Conservation (phyloP, 768 basidiomycete genomes). For the Mycena albidolilacea region DNA sequence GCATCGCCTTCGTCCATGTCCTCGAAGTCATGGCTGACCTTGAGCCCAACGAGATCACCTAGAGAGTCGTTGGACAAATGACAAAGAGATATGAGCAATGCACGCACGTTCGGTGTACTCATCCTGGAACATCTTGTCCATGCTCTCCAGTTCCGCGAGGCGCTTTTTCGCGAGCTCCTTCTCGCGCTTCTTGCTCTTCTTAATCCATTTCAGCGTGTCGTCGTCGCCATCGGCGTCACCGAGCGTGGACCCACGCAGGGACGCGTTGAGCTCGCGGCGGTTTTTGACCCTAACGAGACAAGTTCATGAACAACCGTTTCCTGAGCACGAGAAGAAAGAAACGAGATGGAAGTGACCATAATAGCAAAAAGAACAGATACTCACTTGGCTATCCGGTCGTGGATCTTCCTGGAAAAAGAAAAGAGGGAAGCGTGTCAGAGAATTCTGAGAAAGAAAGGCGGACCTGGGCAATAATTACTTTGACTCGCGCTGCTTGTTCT, state of each 20-base stretch:
- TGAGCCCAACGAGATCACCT: slow-evolving; percentile 95
- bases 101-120: slow-evolving; percentile 90
- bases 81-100: not conserved
- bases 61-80: slow-evolving; percentile 23
- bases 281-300: slow-evolving; percentile 87
- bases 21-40: slow-evolving; percentile 96
- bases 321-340: slow-evolving; percentile 51
- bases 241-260: slow-evolving; percentile 93
- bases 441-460: slow-evolving; percentile 40
- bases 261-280: slow-evolving; percentile 91
- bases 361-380: slow-evolving; percentile 55
- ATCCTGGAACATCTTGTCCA: slow-evolving; percentile 83
- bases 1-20: slow-evolving; percentile 95
- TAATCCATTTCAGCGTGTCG: slow-evolving; percentile 92
- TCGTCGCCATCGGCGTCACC: slow-evolving; percentile 90
- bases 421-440: slow-evolving; percentile 45
- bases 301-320: slow-evolving; percentile 63
- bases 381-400: slow-evolving; percentile 91
- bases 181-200: slow-evolving; percentile 90
- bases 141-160: slow-evolving; percentile 85
- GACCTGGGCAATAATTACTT: slow-evolving; percentile 67
- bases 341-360: slow-evolving; percentile 65
- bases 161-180: slow-evolving; percentile 90
- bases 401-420: slow-evolving; percentile 68
- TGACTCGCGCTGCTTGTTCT: slow-evolving; percentile 78